A percentile compares a stretch with the other conserved stretches of the same genome.
phyloP scores from a whole-genome alignment of 2,329 filamentous ascomycete genomes.

The Penicillium sp. region DNA sequence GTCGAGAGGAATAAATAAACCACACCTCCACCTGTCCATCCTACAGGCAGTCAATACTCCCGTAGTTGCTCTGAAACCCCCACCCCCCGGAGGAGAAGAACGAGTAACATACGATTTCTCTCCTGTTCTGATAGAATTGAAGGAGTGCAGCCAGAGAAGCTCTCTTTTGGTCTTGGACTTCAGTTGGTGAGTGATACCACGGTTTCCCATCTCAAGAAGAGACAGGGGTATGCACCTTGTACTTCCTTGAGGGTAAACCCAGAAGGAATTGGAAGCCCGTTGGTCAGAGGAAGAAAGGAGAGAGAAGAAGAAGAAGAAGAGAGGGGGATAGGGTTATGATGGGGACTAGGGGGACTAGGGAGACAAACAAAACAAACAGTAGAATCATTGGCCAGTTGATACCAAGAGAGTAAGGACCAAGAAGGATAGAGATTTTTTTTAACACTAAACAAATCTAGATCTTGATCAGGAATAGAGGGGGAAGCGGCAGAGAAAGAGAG shows the following conservation, averaged over 20 bases:
- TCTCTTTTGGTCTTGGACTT: conserved; percentile 7
- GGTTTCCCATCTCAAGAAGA: background rate
- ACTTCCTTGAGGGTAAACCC: background rate
- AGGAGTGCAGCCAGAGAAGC: conserved; percentile 9
- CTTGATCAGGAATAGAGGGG: too few relatives aligned
- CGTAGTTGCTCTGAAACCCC: conserved; percentile 6
- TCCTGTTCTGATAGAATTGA: background rate
- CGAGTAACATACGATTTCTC: conserved; percentile 4
- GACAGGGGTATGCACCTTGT: conserved; percentile 6
- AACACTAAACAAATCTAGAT: too few relatives aligned
- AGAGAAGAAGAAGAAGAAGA: background rate
- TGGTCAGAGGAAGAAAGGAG: conserved; percentile 1
- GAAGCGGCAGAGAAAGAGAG: too few relatives aligned
- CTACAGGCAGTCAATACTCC: background rate
- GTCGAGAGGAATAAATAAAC: conserved; percentile 9
- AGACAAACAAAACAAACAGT: conserved; percentile 5
- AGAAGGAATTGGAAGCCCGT: background rate
- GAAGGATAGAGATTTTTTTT: too few relatives aligned
- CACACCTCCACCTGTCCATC: conserved; percentile 2
- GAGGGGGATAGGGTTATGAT: background rate
- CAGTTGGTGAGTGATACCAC: conserved; percentile 3
- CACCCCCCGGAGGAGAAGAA: background rate
- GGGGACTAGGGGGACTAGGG: background rate
- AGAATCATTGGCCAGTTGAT: background rate
- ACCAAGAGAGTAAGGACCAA: too few relatives aligned